phyloP scores from a whole-genome alignment of 2,329 filamentous ascomycete genomes.

The Fusarium poae region DNA sequence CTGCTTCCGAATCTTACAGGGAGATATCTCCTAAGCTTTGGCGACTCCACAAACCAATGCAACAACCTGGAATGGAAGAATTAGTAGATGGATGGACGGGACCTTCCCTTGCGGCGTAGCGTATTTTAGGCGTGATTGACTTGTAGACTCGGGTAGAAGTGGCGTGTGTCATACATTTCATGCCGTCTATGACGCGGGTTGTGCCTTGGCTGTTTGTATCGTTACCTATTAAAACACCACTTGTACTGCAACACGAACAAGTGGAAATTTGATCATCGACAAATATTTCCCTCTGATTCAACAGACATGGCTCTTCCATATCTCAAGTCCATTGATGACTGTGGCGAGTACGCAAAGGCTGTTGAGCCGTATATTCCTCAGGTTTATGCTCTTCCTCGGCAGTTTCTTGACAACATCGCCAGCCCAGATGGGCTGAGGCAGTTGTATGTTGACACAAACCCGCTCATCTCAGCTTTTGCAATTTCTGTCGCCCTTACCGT shows the following conservation, averaged over 20 bases:
- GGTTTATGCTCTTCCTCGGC: conserved; percentile 76
- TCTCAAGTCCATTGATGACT: conserved; percentile 78
- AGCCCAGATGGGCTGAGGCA: conserved; percentile 73
- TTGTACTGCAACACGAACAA: not conserved
- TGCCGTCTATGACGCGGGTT: conserved; percentile 40
- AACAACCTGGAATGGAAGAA: not conserved
- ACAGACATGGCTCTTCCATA: conserved; percentile 75
- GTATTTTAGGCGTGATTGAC: conserved; percentile 5
- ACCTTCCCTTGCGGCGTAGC: conserved; percentile 8
- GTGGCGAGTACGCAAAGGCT: conserved; percentile 79
- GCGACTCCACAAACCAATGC: conserved; percentile 22
- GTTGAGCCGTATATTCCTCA: conserved; percentile 81
- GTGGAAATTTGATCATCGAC: not conserved
- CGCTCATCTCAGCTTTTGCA: conserved; percentile 80
- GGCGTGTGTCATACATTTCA: conserved; percentile 24
- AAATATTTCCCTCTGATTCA: conserved; percentile 36
- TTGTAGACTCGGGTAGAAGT: not conserved
- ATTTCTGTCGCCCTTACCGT: conserved; percentile 78
- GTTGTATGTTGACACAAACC: conserved; percentile 88
- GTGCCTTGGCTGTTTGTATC: not conserved
- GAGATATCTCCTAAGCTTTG: conserved; percentile 15
- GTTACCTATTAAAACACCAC: conserved; percentile 31
- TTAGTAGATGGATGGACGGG: too few species aligned
- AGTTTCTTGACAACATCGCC: conserved; percentile 70
- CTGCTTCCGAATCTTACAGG: conserved; percentile 32